Base-by-base conservation (phyloP, 352 stramenopile genomes). In the Globisporangium radiosum region DNA sequence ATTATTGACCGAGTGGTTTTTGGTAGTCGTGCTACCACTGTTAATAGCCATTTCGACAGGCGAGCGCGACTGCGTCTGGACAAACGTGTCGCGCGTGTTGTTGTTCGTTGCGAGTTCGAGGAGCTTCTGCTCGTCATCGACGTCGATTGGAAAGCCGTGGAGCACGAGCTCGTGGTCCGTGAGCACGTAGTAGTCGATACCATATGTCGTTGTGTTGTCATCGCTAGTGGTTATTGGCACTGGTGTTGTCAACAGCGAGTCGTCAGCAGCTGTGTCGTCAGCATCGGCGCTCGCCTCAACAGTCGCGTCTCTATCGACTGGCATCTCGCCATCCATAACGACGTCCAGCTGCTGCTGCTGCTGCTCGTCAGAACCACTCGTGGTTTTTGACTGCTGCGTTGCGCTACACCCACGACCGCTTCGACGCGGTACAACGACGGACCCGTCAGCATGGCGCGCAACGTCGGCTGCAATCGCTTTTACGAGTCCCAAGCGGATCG, bases 101-200 rank as follows among this genome's bases (percentile, higher is more conserved):
- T 73, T 70, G 2, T 78, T 63, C 13, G 82, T 88, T 2, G 72
- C 64, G 52, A 71, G 65, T 44, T 79, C 57, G 1, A 94, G 69
- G 5, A 76, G 63, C 39, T 67, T 66, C 59, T 92, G 84, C 57
- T 93, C 83, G 11, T 75, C 71, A 8, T 72, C 65, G 5, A 89
- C 62, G 14, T 88, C 76, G 8, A 79, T 71, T 1, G 83, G 82
- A 53, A 82, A 95, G 2, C 76, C 73, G 45, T 95, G 80, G 51
- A 87, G 78, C n/a, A 66, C 68, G 43, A 92, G 63, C 59, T 94
- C 85, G 50, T 79, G 70, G n/a, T 60, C 36, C 4, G 81, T 83
- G 36, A 90, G 60, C 8, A 88, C 66, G 60, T 83, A 94, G 56
- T 81, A 83, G 9, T 77, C 64, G 37, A 79, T 62, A 11, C 47